Percentiles rank a stretch among this genome's conserved stretches.
phyloP scores from a whole-genome alignment of 257 asterid species.

The Vinca minor region DNA sequence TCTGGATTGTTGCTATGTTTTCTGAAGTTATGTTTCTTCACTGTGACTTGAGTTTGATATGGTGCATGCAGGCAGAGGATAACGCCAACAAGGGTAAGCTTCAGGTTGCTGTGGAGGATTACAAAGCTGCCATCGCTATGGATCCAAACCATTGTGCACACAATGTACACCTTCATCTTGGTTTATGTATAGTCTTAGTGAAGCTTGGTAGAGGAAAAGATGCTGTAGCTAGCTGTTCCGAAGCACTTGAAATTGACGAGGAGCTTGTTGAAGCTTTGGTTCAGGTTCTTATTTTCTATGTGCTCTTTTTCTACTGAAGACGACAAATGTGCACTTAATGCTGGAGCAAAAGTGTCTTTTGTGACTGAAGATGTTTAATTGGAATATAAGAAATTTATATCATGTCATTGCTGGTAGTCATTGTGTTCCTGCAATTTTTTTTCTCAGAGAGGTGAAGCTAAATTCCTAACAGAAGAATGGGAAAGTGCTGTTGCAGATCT shows the following conservation, averaged over 20 bases:
- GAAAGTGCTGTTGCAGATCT: constrained; percentile 91
- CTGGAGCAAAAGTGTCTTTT: background rate
- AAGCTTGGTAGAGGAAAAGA: constrained; percentile 89
- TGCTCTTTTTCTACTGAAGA: background rate
- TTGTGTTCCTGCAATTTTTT: constrained; percentile 1
- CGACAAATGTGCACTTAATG: constrained; percentile 3
- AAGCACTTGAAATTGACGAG: constrained; percentile 71
- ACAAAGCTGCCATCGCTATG: constrained; percentile 63
- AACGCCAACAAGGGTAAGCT: constrained; percentile 85
- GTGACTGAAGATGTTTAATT: background rate
- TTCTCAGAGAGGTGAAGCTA: constrained; percentile 84
- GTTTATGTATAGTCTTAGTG: constrained; percentile 77
- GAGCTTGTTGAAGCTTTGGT: constrained; percentile 77
- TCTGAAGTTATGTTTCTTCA: background rate
- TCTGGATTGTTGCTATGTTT: constrained; percentile 1
- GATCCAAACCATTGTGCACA: constrained; percentile 79
- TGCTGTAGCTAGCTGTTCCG: constrained; percentile 68
- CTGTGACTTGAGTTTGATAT: constrained; percentile 8
- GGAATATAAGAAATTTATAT: background rate
- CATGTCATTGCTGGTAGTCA: background rate
- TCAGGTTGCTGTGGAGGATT: constrained; percentile 80
- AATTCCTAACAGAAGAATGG: constrained; percentile 84
- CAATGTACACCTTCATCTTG: constrained; percentile 75
- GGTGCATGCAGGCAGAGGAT: constrained; percentile 71
- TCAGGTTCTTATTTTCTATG: constrained; percentile 42